Percentiles rank a stretch among this genome's conserved stretches.
Conservation (phyloP, 148 eudicot species). For the Persicaria maculosa region DNA sequence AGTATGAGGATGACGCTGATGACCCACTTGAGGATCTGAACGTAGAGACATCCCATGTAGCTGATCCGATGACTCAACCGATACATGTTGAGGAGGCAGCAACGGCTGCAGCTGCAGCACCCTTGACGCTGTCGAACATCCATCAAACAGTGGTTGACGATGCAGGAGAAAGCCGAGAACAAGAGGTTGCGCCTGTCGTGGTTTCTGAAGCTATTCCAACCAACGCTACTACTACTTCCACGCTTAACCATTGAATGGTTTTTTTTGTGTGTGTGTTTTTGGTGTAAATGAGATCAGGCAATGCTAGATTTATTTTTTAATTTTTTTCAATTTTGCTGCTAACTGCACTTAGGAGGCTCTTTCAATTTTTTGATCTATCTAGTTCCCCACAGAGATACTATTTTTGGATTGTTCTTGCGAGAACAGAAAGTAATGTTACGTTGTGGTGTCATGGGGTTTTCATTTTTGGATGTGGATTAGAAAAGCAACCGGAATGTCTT, state of each 20-base stretch:
- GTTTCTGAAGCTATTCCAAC: neutral
- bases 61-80: slow-evolving; percentile 14
- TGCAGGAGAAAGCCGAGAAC: neutral
- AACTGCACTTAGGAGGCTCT: neutral
- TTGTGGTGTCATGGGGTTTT: too few relatives aligned
- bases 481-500: too few relatives aligned
- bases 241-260: neutral
- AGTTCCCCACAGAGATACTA: neutral
- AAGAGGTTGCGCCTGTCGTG: neutral
- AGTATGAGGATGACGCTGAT: slow-evolving; percentile 25
- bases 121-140: neutral
- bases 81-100: neutral
- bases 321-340: neutral
- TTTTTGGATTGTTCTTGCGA: neutral
- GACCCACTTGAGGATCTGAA: slow-evolving; percentile 25
- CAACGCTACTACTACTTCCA: neutral
- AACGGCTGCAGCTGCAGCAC: neutral
- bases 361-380: neutral
- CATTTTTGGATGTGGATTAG: too few relatives aligned
- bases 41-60: slow-evolving; percentile 20
- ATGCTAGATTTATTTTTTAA: neutral
- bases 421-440: neutral
- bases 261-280: neutral
- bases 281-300: neutral
- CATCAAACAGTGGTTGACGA: neutral